A percentile compares a stretch with the other conserved stretches of the same genome.
Conservation (phyloP, 192 early-diverging fungal genomes). For the Rhizoclosmatium sp. region DNA sequence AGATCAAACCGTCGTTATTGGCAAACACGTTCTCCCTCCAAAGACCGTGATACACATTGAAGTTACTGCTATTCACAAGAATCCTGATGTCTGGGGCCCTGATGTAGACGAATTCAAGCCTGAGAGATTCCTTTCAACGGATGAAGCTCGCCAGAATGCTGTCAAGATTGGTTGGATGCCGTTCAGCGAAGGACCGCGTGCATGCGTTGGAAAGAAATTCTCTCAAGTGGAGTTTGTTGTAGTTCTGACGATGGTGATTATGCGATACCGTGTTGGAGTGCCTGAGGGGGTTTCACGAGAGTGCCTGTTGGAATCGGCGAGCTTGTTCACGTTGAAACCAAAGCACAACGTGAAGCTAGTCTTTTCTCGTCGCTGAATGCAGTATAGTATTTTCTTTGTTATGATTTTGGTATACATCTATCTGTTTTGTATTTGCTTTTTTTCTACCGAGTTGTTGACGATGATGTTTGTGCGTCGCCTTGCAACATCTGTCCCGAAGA, state of each 20-base stretch:
- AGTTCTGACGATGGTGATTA: slow-evolving; percentile 25
- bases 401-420: too few species aligned
- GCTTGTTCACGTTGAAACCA: slow-evolving; percentile 10
- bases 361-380: slow-evolving; percentile 1
- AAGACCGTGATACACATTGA: slow-evolving; percentile 6
- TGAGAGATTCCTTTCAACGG: slow-evolving; percentile 12
- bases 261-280: slow-evolving; percentile 27
- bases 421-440: too few species aligned
- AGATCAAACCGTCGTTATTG: slow-evolving; percentile 12
- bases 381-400: too few species aligned
- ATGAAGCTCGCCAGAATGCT: not conserved
- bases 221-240: slow-evolving; percentile 46
- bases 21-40: slow-evolving; percentile 26
- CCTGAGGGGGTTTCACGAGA: not conserved
- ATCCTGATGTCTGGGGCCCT: slow-evolving; percentile 29
- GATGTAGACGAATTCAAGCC: slow-evolving; percentile 16
- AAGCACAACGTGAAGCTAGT: slow-evolving; percentile 1
- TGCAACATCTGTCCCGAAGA: too few species aligned
- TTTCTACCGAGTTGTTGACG: too few species aligned
- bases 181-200: slow-evolving; percentile 45
- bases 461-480: too few species aligned
- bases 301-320: not conserved
- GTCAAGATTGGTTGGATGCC: slow-evolving; percentile 35
- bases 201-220: slow-evolving; percentile 54
- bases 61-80: slow-evolving; percentile 14